Conservation (phyloP, 1,284 basidiomycete species). For the Meira nashicola region DNA sequence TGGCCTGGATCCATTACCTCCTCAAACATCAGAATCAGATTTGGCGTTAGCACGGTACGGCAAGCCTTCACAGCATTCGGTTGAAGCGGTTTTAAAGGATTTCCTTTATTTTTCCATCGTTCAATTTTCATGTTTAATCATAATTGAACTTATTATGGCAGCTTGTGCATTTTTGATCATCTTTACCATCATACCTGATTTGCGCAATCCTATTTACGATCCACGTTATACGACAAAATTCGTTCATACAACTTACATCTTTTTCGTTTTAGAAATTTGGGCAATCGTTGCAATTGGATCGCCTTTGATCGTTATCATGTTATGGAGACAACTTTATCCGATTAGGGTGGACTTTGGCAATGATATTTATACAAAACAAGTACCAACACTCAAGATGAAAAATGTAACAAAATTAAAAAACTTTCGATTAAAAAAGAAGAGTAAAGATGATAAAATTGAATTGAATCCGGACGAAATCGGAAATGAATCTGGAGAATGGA, state of each 20-base stretch:
- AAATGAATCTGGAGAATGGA: no score
- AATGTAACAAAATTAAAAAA: no score
- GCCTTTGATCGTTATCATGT: slow-evolving; percentile 4
- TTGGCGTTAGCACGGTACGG: no score
- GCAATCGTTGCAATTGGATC: slow-evolving; percentile 1
- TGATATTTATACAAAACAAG: no score
- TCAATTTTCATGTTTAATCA: not conserved
- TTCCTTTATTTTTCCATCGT: not conserved
- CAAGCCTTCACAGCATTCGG: no score
- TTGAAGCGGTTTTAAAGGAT: not conserved
- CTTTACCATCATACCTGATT: not conserved
- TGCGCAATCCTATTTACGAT: not conserved
- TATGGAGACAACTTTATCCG: slow-evolving; percentile 3
- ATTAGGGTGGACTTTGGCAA: not conserved
- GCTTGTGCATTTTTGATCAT: not conserved
- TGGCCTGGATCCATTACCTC: no score
- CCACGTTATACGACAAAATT: not conserved
- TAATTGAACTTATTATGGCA: not conserved
- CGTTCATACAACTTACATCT: not conserved
- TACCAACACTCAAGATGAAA: no score
- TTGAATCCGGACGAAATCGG: no score
- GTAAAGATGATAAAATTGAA: no score
- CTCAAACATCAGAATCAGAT: no score
- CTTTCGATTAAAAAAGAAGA: no score
- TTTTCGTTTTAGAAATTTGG: slow-evolving; percentile 6